Evolutionary conservation across 805 yeast genomes (phyloP), one percentile per base, ranked within the genome.

Genomic region (Metschnikowia peoriensis): DNA sequence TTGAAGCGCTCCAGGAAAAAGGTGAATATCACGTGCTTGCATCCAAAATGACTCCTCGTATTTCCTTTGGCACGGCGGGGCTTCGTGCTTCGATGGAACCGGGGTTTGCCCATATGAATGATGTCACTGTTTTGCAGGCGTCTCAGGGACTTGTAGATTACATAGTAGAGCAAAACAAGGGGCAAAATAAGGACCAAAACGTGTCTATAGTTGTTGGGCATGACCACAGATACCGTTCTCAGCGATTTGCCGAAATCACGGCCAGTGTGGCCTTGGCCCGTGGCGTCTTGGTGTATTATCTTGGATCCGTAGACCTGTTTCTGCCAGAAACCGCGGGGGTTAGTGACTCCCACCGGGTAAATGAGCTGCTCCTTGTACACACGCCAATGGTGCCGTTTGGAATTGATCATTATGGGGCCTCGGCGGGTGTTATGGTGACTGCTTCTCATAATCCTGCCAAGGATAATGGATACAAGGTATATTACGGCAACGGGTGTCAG

Each of bases 321-420:
- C 71, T 74, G 3, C 54, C 53, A 1, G 72, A 70, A 40, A 37
- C 56, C 5, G 17, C 42, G 27, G 52, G 57, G 16, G 38, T 1
- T 3, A 12, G 2, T 2, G 16, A 28, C 45, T 6, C 16, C 2
- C 6, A 2, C 22, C 22, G 8, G 4, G 14, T 7, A 7, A 15
- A 10, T 22, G 43, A 12, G 8, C 35, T 34, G 12, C 52, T 49
- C 48, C 54, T 72, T 40, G 85, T 81, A 1, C 96, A 91, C 53
- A 93, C 99, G 0, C 99, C 99, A 1, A 69, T 90, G 66, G 97
- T 93, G 1, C 98, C 99, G 1, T 93, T 88, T 68, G 83, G 88
- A 0, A 86, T 93, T 28, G 89, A 88, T 56, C 62, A 72, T 29
- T 77, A 70, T 50, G 57, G 69, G 0, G 88, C 96, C 0, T 74